Conservation (phyloP, 805 yeast genomes). For the Candida andamanensis region DNA sequence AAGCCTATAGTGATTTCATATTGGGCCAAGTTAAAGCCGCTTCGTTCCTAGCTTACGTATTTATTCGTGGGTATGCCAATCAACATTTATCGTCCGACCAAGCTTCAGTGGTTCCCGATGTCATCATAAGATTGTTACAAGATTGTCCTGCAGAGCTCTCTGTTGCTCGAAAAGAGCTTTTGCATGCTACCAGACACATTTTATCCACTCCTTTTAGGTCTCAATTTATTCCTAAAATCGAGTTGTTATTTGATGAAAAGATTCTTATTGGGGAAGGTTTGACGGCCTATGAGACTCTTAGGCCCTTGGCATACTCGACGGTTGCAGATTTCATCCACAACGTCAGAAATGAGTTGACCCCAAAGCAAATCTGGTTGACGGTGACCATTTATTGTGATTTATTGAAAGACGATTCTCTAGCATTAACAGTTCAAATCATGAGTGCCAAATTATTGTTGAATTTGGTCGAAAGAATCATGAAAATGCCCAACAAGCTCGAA, state of each 20-base stretch:
- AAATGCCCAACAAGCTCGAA: constrained; percentile 74
- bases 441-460: constrained; percentile 86
- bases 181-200: constrained; percentile 95
- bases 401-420: constrained; percentile 74
- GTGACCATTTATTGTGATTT: constrained; percentile 77
- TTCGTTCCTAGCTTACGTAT: constrained; percentile 87
- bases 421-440: constrained; percentile 91
- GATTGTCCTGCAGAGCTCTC: constrained; percentile 95
- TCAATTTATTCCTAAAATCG: constrained; percentile 80
- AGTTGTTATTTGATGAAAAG: constrained; percentile 76
- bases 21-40: constrained; percentile 95
- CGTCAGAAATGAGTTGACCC: constrained; percentile 75
- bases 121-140: constrained; percentile 77
- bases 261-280: constrained; percentile 90
- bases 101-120: constrained; percentile 70
- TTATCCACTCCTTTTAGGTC: constrained; percentile 81
- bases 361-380: constrained; percentile 82
- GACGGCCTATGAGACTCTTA: constrained; percentile 81
- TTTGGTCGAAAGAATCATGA: constrained; percentile 81
- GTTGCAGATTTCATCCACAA: constrained; percentile 95
- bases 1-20: constrained; percentile 81
- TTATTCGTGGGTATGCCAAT: constrained; percentile 76
- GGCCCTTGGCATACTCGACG: constrained; percentile 91
- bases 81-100: constrained; percentile 44
- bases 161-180: constrained; percentile 83